phyloP scores from a whole-genome alignment of 352 stramenopile species.

The Phytophthora pinifolia region DNA sequence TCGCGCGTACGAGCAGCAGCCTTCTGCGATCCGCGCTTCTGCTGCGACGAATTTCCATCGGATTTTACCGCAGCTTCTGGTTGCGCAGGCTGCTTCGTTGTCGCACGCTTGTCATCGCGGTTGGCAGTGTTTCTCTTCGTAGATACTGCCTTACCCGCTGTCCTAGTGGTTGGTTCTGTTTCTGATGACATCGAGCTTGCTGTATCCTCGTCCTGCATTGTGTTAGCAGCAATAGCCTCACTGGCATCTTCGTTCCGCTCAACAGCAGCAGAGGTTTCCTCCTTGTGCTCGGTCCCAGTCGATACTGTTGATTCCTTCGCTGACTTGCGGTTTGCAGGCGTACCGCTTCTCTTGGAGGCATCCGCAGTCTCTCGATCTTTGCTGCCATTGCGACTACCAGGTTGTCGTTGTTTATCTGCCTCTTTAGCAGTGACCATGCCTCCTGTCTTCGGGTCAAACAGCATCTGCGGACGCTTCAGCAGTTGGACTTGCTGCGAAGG shows the following conservation, averaged over 20 bases:
- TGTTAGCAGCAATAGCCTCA: slow-evolving; percentile 1
- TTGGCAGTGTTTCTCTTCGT: slow-evolving; percentile 7
- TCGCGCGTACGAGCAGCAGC: slow-evolving; percentile 1
- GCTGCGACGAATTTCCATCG: not conserved
- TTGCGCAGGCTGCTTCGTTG: slow-evolving; percentile 1
- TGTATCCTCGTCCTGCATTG: slow-evolving; percentile 7
- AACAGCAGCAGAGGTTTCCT: slow-evolving; percentile 1
- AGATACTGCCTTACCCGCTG: not conserved
- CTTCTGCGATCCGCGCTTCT: not conserved
- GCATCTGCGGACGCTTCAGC: slow-evolving; percentile 65
- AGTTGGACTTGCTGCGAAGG: slow-evolving; percentile 45
- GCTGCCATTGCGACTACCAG: slow-evolving; percentile 7
- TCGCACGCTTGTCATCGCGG: not conserved
- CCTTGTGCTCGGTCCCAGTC: not conserved
- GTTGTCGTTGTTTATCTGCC: slow-evolving; percentile 7
- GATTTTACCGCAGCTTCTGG: slow-evolving; percentile 4
- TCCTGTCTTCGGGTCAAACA: slow-evolving; percentile 74
- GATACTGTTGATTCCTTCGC: slow-evolving; percentile 10
- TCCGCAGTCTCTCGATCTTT: slow-evolving; percentile 2
- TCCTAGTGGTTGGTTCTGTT: not conserved
- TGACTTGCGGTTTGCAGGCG: not conserved
- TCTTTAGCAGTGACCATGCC: slow-evolving; percentile 52
- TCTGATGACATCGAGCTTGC: slow-evolving; percentile 5
- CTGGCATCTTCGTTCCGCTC: not conserved
- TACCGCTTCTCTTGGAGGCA: not conserved